A percentile compares a stretch with the other conserved stretches of the same genome.
Conservation (phyloP, 129 eudicot genomes). For the Smallanthus sonchifolius region DNA sequence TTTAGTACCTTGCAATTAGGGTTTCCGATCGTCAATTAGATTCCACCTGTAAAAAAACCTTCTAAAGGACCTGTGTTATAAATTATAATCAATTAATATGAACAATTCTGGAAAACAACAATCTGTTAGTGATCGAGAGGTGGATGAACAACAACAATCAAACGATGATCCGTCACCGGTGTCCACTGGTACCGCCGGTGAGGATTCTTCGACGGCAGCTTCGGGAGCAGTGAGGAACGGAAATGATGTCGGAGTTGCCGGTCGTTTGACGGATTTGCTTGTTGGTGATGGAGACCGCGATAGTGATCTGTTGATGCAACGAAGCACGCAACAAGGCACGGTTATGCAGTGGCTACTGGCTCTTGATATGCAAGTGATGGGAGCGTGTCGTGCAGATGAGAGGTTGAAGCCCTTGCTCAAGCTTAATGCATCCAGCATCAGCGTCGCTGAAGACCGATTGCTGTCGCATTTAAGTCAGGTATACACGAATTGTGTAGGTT, state of each 20-base stretch:
- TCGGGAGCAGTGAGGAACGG: constrained; percentile 22
- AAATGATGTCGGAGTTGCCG: constrained; percentile 30
- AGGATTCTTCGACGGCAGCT: constrained; percentile 5
- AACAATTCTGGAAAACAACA: constrained; percentile 38
- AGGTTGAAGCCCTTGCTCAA: constrained; percentile 80
- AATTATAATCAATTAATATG: constrained; percentile 25
- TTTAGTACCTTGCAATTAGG: constrained; percentile 1
- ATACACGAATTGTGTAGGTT: not conserved
- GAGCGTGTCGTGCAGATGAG: constrained; percentile 98
- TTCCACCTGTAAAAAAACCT: not conserved
- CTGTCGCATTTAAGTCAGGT: constrained; percentile 76
- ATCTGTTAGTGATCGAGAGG: constrained; percentile 31
- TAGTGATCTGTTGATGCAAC: constrained; percentile 58
- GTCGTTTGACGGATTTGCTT: constrained; percentile 43
- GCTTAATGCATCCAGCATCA: constrained; percentile 46
- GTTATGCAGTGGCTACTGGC: constrained; percentile 69
- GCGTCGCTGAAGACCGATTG: constrained; percentile 69
- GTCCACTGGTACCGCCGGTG: constrained; percentile 1
- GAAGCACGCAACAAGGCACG: constrained; percentile 39
- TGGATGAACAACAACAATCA: constrained; percentile 32
- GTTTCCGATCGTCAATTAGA: constrained; percentile 13
- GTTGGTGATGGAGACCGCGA: constrained; percentile 46
- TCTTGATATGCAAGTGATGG: constrained; percentile 84
- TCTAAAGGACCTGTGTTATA: not conserved
- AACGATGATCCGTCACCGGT: constrained; percentile 15